Base-by-base conservation (phyloP, 306 rosid genomes). In the Comarum palustre region DNA sequence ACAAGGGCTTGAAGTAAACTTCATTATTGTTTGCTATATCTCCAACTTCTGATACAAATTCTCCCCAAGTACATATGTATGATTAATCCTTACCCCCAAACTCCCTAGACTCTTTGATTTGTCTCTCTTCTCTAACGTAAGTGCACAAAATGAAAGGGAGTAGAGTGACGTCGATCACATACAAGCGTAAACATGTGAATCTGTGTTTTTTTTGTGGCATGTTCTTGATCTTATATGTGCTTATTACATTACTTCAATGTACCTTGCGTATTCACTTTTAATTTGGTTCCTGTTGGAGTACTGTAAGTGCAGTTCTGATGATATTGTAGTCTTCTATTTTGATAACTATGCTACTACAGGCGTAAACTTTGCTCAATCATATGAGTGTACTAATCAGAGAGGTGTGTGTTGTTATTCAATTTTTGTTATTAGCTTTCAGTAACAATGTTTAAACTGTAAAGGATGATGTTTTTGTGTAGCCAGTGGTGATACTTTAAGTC, bases 21-120 rank as follows among this genome's bases (percentile, higher is more conserved):
- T 24, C 57, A 42, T 45, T 25, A 5, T 5, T 36, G 34, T 22
- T 17, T 19, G 57, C 24, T n/a, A 19, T 16, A 66, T 20, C 11
- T 14, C 51, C 51, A n/a, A 66, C 70, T 66, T 48, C 54, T 5
- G 8, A 17, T 48, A 17, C 54, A 13, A 13, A 46, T 1, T 14
- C 50, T 46, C 50, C 50, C 52, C 52, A 16, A 17, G 6, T 47
- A 47, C 20, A 1, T 42, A 27, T 31, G 92, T 88, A 88, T 70
- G 79, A 71, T 31, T 57, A n/a, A 65, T 67, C 62, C 54, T 36
- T 9, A 36, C 16, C 47, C 59, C 9, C n/a, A 48, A 17, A 17
- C 54, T 47, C 24, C 57, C 11, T 50, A n/a, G 22, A 17, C n/a
- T n/a, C n/a, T n/a, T n/a, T n/a, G n/a, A n/a, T n/a, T 16, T 48